Evolutionary conservation across 2,329 filamentous ascomycete genomes (phyloP).

Genomic region (Pseudogymnoascus sp.): DNA sequence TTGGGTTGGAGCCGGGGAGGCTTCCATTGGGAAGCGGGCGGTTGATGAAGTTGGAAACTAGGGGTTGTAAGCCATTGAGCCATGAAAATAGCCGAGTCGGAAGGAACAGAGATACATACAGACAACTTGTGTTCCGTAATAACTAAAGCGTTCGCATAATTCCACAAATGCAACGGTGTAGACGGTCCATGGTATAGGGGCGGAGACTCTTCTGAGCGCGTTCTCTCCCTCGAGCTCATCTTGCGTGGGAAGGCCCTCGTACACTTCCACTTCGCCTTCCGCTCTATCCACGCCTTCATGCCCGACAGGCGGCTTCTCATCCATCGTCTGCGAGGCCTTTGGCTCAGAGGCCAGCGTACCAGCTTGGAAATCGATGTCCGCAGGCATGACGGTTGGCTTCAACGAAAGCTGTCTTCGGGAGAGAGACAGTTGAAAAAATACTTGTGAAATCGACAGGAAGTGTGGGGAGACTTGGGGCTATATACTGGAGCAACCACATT

Average conservation of each 20-base stretch:
- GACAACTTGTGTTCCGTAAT: slow-evolving; percentile 53
- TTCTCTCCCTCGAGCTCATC: slow-evolving; percentile 12
- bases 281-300: not conserved
- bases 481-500: slow-evolving; percentile 10
- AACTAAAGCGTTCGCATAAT: slow-evolving; percentile 55
- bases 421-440: slow-evolving; percentile 3
- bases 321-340: not conserved
- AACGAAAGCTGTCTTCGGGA: not conserved
- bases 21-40: slow-evolving; percentile 37
- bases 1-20: slow-evolving; percentile 15
- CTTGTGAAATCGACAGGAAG: not conserved
- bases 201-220: slow-evolving; percentile 13
- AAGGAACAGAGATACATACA: slow-evolving; percentile 36
- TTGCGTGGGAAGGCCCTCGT: slow-evolving; percentile 10
- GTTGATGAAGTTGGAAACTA: slow-evolving; percentile 45
- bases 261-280: not conserved
- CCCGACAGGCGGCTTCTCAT: not conserved
- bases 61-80: slow-evolving; percentile 19
- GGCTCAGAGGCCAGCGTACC: not conserved
- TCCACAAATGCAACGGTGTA: slow-evolving; percentile 53
- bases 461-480: slow-evolving; percentile 6
- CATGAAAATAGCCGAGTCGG: not conserved
- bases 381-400: slow-evolving; percentile 5
- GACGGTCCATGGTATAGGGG: slow-evolving; percentile 21
- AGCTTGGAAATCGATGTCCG: not conserved